Percentiles rank a stretch among this genome's conserved stretches.
These are phyloP conservation scores for Dysphania ambrosioides DNA, from an alignment of 148 eudicot genomes.

Conservation along the genomic window DNA sequence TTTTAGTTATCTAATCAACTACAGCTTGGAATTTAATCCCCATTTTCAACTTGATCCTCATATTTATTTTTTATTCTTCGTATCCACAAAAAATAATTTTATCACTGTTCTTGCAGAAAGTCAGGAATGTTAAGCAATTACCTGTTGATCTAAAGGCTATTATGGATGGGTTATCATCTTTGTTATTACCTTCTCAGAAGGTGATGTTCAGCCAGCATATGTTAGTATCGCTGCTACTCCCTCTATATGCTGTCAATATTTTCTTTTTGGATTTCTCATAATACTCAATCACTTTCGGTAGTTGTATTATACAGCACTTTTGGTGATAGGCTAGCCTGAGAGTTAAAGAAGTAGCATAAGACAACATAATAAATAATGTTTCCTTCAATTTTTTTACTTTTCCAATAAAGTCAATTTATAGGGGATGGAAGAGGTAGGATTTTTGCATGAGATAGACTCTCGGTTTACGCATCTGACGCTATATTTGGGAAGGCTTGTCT, in stretches of 20 bases:
- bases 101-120: conserved; percentile 51
- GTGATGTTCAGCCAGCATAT: conserved; percentile 69
- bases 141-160: conserved; percentile 81
- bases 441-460: no score
- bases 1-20: neutral
- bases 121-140: conserved; percentile 48
- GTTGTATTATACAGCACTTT: neutral
- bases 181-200: conserved; percentile 80
- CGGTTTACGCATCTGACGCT: no score
- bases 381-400: no score
- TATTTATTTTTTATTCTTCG: neutral
- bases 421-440: neutral
- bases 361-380: neutral
- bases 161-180: conserved; percentile 74
- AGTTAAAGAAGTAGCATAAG: neutral
- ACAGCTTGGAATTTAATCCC: neutral
- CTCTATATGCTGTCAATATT: neutral
- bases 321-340: neutral
- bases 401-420: neutral
- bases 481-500: no score
- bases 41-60: neutral
- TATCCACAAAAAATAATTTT: conserved; percentile 10
- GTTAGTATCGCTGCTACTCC: conserved; percentile 37
- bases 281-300: neutral
- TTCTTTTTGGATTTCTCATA: neutral